Conservation (phyloP, 176 grass and related monocot genomes). For the Pontederia crassipes region DNA sequence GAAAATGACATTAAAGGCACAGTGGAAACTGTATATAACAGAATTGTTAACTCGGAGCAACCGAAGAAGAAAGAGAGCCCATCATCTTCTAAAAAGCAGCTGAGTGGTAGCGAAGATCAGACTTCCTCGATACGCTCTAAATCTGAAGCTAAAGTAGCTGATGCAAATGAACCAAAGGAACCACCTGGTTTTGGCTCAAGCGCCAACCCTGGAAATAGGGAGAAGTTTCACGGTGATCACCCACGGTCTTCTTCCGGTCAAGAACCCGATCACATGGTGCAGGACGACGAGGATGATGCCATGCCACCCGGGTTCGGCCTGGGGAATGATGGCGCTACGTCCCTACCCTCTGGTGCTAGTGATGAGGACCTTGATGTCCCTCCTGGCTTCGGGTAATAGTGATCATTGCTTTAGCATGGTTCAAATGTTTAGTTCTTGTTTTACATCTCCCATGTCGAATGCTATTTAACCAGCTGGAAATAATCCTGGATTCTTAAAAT, state of each 20-base stretch:
- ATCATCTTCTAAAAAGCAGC: slow-evolving; percentile 30
- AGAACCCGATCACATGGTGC: slow-evolving; percentile 14
- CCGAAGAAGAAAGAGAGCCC: slow-evolving; percentile 8
- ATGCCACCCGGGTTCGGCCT: slow-evolving; percentile 9
- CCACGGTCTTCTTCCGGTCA: slow-evolving; percentile 10
- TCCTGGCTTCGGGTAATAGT: slow-evolving; percentile 56
- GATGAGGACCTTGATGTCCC: slow-evolving; percentile 54
- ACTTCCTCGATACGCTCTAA: slow-evolving; percentile 14
- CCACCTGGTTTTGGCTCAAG: slow-evolving; percentile 50
- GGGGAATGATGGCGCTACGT: not conserved
- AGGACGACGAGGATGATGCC: slow-evolving; percentile 25
- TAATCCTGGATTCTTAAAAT: too few species aligned
- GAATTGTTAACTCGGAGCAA: slow-evolving; percentile 44
- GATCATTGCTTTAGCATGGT: not conserved
- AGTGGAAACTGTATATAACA: slow-evolving; percentile 43
- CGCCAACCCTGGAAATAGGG: slow-evolving; percentile 2
- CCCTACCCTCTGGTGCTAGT: slow-evolving; percentile 1
- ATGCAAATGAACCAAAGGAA: slow-evolving; percentile 44
- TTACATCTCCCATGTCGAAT: not conserved
- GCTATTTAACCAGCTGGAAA: too few species aligned
- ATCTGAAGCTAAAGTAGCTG: slow-evolving; percentile 15
- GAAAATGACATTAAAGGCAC: slow-evolving; percentile 53
- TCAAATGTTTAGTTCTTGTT: not conserved
- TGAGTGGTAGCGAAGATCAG: slow-evolving; percentile 26
- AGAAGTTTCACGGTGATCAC: not conserved